phyloP scores from a whole-genome alignment of 257 asterid genomes.

The Leptodermis oblonga region DNA sequence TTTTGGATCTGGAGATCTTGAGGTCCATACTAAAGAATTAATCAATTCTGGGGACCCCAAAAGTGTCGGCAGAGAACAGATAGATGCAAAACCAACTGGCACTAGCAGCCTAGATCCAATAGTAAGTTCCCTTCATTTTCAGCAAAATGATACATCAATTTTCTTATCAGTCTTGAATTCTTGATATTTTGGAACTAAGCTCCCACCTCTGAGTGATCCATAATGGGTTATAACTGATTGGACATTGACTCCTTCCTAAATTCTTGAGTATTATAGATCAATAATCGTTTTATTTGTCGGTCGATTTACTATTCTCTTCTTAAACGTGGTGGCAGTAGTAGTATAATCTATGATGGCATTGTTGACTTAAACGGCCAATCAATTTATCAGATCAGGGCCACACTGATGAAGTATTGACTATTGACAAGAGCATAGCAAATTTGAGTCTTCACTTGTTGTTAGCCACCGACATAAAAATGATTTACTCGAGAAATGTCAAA shows the following conservation, averaged over 20 bases:
- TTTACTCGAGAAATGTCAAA: no score
- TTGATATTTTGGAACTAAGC: no score
- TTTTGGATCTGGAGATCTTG: not conserved
- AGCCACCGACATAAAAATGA: not conserved
- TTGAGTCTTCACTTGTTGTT: not conserved
- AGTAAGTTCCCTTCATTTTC: not conserved
- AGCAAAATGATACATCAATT: not conserved
- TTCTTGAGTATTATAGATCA: not conserved
- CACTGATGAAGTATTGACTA: not conserved
- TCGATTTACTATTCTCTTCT: not conserved
- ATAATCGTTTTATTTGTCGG: not conserved
- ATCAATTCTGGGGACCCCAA: slow-evolving; percentile 6
- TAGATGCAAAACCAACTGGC: slow-evolving; percentile 17
- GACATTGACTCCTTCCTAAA: no score
- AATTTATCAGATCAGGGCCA: not conserved
- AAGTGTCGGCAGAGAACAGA: slow-evolving; percentile 21
- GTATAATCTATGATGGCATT: not conserved
- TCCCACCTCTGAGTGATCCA: no score
- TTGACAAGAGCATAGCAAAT: not conserved
- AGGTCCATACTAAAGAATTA: not conserved
- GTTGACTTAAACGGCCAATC: slow-evolving; percentile 1
- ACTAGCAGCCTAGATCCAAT: slow-evolving; percentile 8
- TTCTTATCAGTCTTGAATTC: not conserved
- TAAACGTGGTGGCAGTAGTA: not conserved
- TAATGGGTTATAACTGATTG: no score